Conservation (phyloP, 169 alveolate genomes). For the Eimeria falciformis region DNA sequence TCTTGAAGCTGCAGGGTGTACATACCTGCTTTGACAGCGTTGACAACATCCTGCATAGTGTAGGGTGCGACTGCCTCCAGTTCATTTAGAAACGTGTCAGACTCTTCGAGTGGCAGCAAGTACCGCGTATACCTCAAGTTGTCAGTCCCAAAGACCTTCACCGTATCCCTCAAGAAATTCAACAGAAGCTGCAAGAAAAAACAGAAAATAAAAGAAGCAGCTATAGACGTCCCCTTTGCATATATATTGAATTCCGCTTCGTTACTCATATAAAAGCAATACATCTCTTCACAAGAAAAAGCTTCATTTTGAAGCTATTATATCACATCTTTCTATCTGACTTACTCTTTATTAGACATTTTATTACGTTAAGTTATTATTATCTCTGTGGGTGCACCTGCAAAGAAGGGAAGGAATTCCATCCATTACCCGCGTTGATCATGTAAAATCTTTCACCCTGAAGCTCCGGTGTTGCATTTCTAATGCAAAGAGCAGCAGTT, state of each 20-base stretch:
- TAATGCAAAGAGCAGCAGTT: no score
- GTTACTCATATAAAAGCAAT: no score
- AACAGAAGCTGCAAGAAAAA: conserved; percentile 24
- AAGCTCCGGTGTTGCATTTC: no score
- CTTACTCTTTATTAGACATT: no score
- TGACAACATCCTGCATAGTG: background rate
- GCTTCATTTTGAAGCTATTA: no score
- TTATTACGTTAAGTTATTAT: no score
- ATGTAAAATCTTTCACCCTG: conserved; percentile 18
- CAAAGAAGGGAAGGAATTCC: conserved; percentile 28
- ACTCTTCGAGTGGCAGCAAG: conserved; percentile 25
- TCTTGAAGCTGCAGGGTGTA: background rate
- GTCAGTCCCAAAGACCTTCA: conserved; percentile 45
- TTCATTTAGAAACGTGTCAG: conserved; percentile 25
- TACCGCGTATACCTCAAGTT: background rate
- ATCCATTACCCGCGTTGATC: conserved; percentile 58
- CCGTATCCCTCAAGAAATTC: conserved; percentile 37
- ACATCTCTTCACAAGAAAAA: no score
- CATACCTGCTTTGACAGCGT: conserved; percentile 52
- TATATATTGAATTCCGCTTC: no score
- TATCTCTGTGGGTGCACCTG: no score
- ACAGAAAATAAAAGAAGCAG: no score
- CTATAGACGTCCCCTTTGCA: no score
- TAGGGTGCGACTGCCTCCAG: conserved; percentile 26
- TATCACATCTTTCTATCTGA: no score